Percentiles rank a stretch among this genome's conserved stretches.
Conservation (phyloP, 2,329 filamentous ascomycete species). For the Aspergillus tubingensis region DNA sequence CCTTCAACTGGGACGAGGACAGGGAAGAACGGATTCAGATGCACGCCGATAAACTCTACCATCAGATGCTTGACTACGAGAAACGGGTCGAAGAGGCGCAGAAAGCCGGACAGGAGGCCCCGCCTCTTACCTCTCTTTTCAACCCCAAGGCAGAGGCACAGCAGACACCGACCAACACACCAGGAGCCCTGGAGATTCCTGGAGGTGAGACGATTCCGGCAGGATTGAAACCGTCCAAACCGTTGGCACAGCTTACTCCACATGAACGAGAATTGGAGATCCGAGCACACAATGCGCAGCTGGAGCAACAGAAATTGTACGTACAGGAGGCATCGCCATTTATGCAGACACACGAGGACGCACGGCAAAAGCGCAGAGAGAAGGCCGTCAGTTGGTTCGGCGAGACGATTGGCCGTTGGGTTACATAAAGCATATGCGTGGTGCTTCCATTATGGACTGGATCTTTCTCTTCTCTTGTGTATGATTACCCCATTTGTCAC, state of each 20-base stretch:
- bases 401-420: constrained; percentile 45
- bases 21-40: constrained; percentile 90
- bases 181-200: constrained; percentile 36
- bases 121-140: constrained; percentile 49
- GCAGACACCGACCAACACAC: constrained; percentile 10
- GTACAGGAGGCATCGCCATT: constrained; percentile 38
- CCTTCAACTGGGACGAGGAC: constrained; percentile 62
- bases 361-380: constrained; percentile 41
- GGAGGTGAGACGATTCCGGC: constrained; percentile 39
- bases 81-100: constrained; percentile 64
- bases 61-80: constrained; percentile 83
- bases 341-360: constrained; percentile 40
- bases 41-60: constrained; percentile 89
- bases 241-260: constrained; percentile 45
- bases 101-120: constrained; percentile 45
- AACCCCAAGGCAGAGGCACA: constrained; percentile 36
- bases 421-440: constrained; percentile 30
- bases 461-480: constrained; percentile 16
- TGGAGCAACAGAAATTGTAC: constrained; percentile 41
- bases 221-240: constrained; percentile 40
- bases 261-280: constrained; percentile 51
- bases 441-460: constrained; percentile 1
- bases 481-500: constrained; percentile 10
- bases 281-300: constrained; percentile 39
- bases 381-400: constrained; percentile 46